Base-by-base conservation (phyloP, 1,284 basidiomycete genomes). In the Malassezia nana region DNA sequence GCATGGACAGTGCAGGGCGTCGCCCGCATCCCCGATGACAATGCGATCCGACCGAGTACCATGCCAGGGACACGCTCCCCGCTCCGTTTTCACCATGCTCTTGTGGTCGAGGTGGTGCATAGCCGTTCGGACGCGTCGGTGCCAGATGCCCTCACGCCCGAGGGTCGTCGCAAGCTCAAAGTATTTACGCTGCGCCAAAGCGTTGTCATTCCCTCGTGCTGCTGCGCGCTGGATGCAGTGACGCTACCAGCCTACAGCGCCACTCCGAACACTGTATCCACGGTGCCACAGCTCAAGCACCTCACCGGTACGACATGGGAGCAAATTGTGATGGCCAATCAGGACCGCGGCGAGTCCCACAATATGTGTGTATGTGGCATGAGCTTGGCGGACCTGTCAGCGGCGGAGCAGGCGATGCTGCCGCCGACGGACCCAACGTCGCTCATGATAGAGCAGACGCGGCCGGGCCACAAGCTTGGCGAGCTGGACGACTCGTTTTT, bases 361-460 rank as follows among this genome's bases (percentile, higher is more conserved):
- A 59, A 71, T 24, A 64, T 66, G 53, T 74, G 71, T 44, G 71
- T 74, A n/a, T 74, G 71, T 53, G 71, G 71, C 15, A 65, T 67
- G 62, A 65, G 62, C 25, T 40, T 72, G 9, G 64, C 66, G 20
- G 71, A 74, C 41, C 57, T 74, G 2, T 43, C 40, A 20, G 64
- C 59, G 9, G 60, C 66, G 20, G 69, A 74, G 39, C 57, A 63
- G 10, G 64, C 62, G 4, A 42, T 74, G 52, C 66, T 72, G 22
- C 69, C 70, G 16, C 58, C 49, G 3, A 41, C 51, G 12, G 63
- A 66, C 15, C 40, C 63, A 6, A 55, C 62, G n/a, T 58, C 64
- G 9, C 48, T 65, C 32, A 57, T 52, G 32, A 54, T 65, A 6
- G 62, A 65, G 30, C 46, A 52, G 4, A 60, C 66, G 35, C 38